Evolutionary conservation across 768 basidiomycete species (phyloP), one percentile per base, ranked within the genome.

Genomic region (Panellus pusillus): DNA sequence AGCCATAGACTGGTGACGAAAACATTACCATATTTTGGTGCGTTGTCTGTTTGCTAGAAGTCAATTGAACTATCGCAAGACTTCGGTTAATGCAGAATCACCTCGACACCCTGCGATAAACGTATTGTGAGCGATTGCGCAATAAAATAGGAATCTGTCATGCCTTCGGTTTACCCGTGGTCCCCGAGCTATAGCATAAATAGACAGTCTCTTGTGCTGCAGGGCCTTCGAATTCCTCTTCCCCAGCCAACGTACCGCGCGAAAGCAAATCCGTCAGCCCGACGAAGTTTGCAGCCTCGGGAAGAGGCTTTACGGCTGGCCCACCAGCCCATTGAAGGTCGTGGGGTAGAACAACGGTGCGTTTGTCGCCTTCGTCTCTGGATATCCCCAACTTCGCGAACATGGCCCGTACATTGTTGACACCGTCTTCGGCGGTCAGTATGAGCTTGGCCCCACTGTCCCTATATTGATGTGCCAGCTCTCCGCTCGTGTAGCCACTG

Each of bases 81-180:
- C n/a, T n/a, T n/a, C n/a, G n/a, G n/a, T n/a, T n/a, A n/a, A n/a
- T n/a, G n/a, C n/a, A 32, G 20, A 20, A 18, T 44, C 36, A 57
- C 55, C 54, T 60, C 58, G 38, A 60, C 58, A 32, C 58, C n/a
- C n/a, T n/a, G n/a, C n/a, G n/a, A n/a, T n/a, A n/a, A n/a, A n/a
- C n/a, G n/a, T n/a, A n/a, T n/a, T n/a, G n/a, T n/a, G n/a, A n/a
- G n/a, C n/a, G n/a, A n/a, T n/a, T n/a, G n/a, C n/a, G n/a, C n/a
- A n/a, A n/a, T n/a, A n/a, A n/a, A n/a, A n/a, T n/a, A n/a, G n/a
- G n/a, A n/a, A n/a, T n/a, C n/a, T n/a, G n/a, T n/a, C n/a, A n/a
- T n/a, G n/a, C 58, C 54, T 87, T 87, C 1, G 86, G 79, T 42
- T 76, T 75, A 0, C 85, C 83, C 0, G 81, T 85, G 1, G 85